Conservation (phyloP, 2,329 filamentous ascomycete species). For the Thielaviopsis ethacetica region DNA sequence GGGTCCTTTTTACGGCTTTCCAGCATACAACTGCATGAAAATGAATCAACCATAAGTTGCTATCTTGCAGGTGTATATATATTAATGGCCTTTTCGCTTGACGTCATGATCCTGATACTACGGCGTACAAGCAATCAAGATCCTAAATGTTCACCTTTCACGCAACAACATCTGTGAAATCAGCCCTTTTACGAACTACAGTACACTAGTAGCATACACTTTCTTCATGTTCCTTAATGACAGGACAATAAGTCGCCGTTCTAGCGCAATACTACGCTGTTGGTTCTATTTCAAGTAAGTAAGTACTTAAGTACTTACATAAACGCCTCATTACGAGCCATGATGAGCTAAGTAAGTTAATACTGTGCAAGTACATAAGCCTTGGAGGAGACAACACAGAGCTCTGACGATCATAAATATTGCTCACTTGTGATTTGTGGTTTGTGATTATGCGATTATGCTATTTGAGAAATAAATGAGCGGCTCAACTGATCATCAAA, state of each 20-base stretch:
- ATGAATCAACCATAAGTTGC: neutral
- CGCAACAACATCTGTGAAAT: neutral
- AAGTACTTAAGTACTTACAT: too few relatives aligned
- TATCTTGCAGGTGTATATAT: neutral
- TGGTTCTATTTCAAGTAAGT: neutral
- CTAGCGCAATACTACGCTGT: neutral
- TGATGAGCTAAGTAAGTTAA: neutral
- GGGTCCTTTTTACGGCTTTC: neutral
- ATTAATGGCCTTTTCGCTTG: neutral
- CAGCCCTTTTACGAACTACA: neutral
- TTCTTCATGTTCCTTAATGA: neutral
- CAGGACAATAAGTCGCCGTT: neutral
- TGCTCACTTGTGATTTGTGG: neutral
- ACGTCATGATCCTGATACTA: conserved; percentile 6
- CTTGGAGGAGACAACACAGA: neutral
- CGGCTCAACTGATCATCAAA: neutral
- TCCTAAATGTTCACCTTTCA: neutral
- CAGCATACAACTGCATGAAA: neutral
- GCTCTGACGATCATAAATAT: neutral
- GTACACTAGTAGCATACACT: neutral
- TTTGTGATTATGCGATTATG: neutral
- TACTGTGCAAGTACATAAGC: neutral
- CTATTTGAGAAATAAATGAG: neutral
- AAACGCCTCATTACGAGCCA: neutral
- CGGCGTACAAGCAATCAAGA: neutral